These are phyloP conservation scores for Xylaria grammica DNA, from an alignment of 495 filamentous ascomycete species.

Conservation along the genomic window DNA sequence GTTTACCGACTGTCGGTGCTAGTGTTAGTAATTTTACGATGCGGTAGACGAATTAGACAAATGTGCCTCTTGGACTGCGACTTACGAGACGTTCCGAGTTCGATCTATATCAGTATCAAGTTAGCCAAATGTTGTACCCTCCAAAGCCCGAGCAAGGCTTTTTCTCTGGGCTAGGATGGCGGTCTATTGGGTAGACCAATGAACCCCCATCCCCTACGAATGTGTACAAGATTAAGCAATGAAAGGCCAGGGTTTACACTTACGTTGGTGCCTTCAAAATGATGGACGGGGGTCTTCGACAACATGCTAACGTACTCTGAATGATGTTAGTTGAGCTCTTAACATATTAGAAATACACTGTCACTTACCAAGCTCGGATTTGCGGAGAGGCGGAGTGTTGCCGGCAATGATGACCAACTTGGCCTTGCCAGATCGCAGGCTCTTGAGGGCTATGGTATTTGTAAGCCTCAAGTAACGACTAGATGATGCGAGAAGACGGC, in stretches of 20 bases:
- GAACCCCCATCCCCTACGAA: slow-evolving; percentile 25
- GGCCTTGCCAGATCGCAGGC: slow-evolving; percentile 83
- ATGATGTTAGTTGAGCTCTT: not conserved
- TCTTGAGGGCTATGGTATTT: slow-evolving; percentile 74
- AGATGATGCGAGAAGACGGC: not conserved
- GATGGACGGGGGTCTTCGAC: slow-evolving; percentile 90
- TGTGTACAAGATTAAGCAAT: slow-evolving; percentile 17
- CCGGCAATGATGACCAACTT: slow-evolving; percentile 80
- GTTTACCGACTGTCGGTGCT: slow-evolving; percentile 70
- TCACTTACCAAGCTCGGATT: slow-evolving; percentile 65
- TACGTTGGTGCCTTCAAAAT: slow-evolving; percentile 97
- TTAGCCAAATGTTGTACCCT: slow-evolving; percentile 72
- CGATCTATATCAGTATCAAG: slow-evolving; percentile 68
- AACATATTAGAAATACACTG: not conserved
- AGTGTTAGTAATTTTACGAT: slow-evolving; percentile 35
- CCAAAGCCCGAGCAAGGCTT: slow-evolving; percentile 78
- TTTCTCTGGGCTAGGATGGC: slow-evolving; percentile 72
- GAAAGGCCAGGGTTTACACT: slow-evolving; percentile 51
- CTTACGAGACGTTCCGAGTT: slow-evolving; percentile 80
- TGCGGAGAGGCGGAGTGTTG: slow-evolving; percentile 95
- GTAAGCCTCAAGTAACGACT: slow-evolving; percentile 5
- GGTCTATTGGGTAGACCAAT: slow-evolving; percentile 20
- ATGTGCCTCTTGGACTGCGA: slow-evolving; percentile 15
- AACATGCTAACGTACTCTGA: slow-evolving; percentile 92
- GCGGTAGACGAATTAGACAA: not conserved